Evolutionary conservation across 176 grass and related monocot genomes (phyloP).

Genomic region (Phyllostachys edulis): DNA sequence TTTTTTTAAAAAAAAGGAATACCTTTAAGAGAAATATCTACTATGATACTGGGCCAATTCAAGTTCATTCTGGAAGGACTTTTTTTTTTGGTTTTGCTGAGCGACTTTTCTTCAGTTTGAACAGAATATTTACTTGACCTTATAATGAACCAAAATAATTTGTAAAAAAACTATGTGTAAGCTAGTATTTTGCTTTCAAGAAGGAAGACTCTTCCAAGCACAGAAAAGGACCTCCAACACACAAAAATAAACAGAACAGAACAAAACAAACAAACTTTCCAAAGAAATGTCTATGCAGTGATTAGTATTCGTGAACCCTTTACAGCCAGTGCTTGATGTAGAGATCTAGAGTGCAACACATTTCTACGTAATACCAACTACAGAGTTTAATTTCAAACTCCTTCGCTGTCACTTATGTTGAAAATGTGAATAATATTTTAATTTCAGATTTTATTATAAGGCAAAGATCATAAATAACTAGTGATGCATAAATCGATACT

Average conservation of each 20-base stretch:
- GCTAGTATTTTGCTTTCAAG: background rate
- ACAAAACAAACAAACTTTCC: background rate
- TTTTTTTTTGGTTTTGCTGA: background rate
- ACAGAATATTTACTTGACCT: background rate
- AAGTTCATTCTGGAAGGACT: background rate
- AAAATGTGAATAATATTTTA: no score
- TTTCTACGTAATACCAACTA: constrained; percentile 19
- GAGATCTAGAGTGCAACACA: background rate
- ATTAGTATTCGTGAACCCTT: background rate
- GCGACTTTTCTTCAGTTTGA: background rate
- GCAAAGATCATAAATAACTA: no score
- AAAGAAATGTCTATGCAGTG: background rate
- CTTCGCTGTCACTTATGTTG: background rate
- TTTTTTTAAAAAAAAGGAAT: no score
- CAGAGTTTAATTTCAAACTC: background rate
- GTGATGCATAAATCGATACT: no score
- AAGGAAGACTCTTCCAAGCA: background rate
- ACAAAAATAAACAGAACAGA: background rate
- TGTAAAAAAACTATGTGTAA: background rate
- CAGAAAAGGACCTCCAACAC: background rate
- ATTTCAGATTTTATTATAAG: no score
- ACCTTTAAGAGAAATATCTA: background rate
- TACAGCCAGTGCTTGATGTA: background rate
- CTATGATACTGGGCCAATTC: background rate
- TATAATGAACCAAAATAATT: background rate